phyloP scores from a whole-genome alignment of 1,139 yeast genomes.

The Pichia sp. region DNA sequence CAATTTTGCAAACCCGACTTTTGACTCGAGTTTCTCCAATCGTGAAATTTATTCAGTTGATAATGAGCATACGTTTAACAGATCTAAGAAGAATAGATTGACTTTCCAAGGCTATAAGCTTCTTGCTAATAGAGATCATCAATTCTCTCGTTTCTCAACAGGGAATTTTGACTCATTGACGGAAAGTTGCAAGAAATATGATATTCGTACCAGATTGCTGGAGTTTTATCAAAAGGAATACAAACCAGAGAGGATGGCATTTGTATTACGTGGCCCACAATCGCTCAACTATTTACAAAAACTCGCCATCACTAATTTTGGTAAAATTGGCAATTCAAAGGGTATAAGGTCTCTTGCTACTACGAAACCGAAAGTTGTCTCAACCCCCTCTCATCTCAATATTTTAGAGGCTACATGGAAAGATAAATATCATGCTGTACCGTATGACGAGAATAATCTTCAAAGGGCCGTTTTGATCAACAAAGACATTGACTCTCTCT shows the following conservation, averaged over 20 bases:
- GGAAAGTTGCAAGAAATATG: slow-evolving; percentile 16
- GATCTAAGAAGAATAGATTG: slow-evolving; percentile 35
- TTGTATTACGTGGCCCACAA: slow-evolving; percentile 59
- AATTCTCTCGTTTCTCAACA: slow-evolving; percentile 40
- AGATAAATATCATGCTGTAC: slow-evolving; percentile 8
- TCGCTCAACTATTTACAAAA: slow-evolving; percentile 51
- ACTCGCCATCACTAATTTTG: slow-evolving; percentile 38
- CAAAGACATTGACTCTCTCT: slow-evolving; percentile 11
- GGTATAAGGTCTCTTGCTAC: neutral
- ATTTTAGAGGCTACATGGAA: slow-evolving; percentile 17
- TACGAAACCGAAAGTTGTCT: neutral
- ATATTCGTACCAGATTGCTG: slow-evolving; percentile 24
- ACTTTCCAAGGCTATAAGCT: slow-evolving; percentile 53
- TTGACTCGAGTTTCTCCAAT: slow-evolving; percentile 34
- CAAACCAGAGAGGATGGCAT: slow-evolving; percentile 37
- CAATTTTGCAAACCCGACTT: slow-evolving; percentile 43
- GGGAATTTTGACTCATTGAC: slow-evolving; percentile 35
- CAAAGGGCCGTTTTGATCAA: slow-evolving; percentile 17
- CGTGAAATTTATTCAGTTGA: slow-evolving; percentile 54
- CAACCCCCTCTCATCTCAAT: slow-evolving; percentile 1
- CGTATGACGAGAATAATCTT: slow-evolving; percentile 7
- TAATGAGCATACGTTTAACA: slow-evolving; percentile 55
- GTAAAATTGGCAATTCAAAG: slow-evolving; percentile 9
- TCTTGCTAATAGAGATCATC: slow-evolving; percentile 37
- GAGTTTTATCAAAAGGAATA: slow-evolving; percentile 31